phyloP scores from a whole-genome alignment of 345 rosid species.

The Moricandia arvensis region DNA sequence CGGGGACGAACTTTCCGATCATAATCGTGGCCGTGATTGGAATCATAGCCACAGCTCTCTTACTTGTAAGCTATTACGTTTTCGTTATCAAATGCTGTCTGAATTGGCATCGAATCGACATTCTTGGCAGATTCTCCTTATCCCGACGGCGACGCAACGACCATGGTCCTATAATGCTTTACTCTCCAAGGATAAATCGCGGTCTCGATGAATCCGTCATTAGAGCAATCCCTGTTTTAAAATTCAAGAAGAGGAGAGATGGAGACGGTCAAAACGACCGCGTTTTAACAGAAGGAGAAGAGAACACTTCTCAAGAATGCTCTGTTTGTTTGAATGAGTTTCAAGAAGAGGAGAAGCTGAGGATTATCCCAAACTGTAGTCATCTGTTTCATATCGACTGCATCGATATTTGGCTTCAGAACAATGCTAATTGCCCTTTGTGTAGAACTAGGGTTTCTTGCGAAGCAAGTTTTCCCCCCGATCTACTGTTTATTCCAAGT shows the following conservation, averaged over 20 bases:
- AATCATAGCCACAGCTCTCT: constrained; percentile 74
- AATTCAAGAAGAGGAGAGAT: constrained; percentile 55
- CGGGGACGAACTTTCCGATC: constrained; percentile 51
- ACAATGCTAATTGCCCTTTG: constrained; percentile 84
- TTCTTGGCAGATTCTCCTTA: constrained; percentile 56
- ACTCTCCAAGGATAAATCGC: constrained; percentile 48
- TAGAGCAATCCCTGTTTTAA: constrained; percentile 76
- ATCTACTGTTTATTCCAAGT: constrained; percentile 45
- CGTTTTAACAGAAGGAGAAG: constrained; percentile 27
- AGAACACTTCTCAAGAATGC: constrained; percentile 69
- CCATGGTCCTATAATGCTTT: constrained; percentile 46
- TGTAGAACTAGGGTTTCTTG: constrained; percentile 81
- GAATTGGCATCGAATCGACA: constrained; percentile 72
- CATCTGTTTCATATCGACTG: constrained; percentile 93
- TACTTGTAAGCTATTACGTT: constrained; percentile 83
- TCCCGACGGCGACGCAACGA: constrained; percentile 54
- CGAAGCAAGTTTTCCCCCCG: constrained; percentile 36
- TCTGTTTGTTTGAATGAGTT: constrained; percentile 91
- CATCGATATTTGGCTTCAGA: constrained; percentile 92
- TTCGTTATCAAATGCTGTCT: constrained; percentile 92
- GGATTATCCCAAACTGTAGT: constrained; percentile 74
- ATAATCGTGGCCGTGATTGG: constrained; percentile 79
- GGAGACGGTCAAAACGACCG: constrained; percentile 13
- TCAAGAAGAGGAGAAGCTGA: constrained; percentile 77
- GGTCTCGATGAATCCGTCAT: constrained; percentile 83